Base-by-base conservation (phyloP, 192 early-diverging fungal genomes). In the Podila horticola region DNA sequence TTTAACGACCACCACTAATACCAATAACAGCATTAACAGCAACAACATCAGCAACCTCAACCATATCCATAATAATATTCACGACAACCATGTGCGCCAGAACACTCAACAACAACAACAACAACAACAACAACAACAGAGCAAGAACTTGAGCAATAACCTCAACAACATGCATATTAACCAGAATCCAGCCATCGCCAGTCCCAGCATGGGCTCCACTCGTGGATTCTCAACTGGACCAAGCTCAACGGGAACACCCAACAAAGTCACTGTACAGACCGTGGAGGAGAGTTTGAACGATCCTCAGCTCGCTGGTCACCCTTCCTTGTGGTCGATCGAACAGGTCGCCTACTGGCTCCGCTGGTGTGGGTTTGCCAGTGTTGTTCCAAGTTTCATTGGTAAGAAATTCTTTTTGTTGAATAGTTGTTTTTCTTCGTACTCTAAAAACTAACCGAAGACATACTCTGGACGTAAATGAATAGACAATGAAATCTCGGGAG, bases 401-500 rank as follows among this genome's bases (percentile, higher is more conserved):
- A 84, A 68, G 71, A 28, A 3, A 28, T 31, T 13, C 13, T 50
- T 49, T 29, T 29, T 24, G 22, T 41, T 19, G 58, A 31, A 28
- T 13, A 24, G 30, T 55, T n/a, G n/a, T n/a, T n/a, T n/a, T 34
- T 20, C 19, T 28, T 62, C 19, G 41, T 45, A 1, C 4, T 45
- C 41, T 45, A 45, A 1, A 45, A 45, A 45, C 41, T 45, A 45
- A 45, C 15, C 13, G 15, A 45, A 17, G 11, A 17, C 11, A 12
- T 15, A 17, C 41, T 5, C 6, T 26, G 26, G 12, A 11, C 11
- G 24, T 26, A 45, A 34, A 15, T 45, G 41, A 30, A n/a, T 85
- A 91, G 92, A 92, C 13, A 88, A 92, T 59, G 90, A 89, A 49
- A 90, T 94, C 62, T 90, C 87, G 30, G 93, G 93, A 55, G 89